Percentiles rank a stretch among this genome's conserved stretches.
Conservation (phyloP, 306 rosid genomes). For the Abrus precatorius region DNA sequence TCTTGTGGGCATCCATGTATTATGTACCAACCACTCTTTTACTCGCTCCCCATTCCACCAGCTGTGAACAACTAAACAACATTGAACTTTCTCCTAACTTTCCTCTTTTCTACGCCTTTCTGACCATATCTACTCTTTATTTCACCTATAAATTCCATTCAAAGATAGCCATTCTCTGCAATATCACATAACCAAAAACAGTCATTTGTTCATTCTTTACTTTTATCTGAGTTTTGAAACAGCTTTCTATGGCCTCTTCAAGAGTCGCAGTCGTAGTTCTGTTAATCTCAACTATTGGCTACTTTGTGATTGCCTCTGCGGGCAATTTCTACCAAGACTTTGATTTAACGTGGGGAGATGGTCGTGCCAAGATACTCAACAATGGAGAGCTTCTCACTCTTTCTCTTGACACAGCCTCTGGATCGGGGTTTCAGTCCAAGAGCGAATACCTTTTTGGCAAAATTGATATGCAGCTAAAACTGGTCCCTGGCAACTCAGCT, state of each 20-base stretch:
- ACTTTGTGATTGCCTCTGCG: constrained; percentile 5
- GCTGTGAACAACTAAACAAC: constrained; percentile 1
- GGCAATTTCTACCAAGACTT: constrained; percentile 41
- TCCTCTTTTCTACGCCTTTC: not conserved
- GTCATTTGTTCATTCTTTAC: not conserved
- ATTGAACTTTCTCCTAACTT: constrained; percentile 24
- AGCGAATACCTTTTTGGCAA: constrained; percentile 57
- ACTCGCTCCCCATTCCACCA: not conserved
- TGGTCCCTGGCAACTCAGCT: constrained; percentile 54
- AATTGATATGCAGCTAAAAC: constrained; percentile 56
- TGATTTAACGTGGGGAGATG: constrained; percentile 51
- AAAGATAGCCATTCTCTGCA: not conserved
- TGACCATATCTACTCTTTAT: not conserved
- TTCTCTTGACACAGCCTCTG: constrained; percentile 65
- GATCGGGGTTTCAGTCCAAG: constrained; percentile 70
- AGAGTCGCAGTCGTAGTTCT: constrained; percentile 2
- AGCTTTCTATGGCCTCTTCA: constrained; percentile 22
- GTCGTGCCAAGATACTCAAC: constrained; percentile 47
- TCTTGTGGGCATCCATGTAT: constrained; percentile 5
- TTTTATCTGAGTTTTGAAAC: not conserved
- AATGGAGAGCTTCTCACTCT: constrained; percentile 52
- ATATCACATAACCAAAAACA: not conserved
- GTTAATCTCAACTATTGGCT: not conserved
- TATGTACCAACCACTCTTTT: not conserved
- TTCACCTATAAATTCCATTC: constrained; percentile 35